Evolutionary conservation across 2,329 filamentous ascomycete genomes (phyloP).

Genomic region (Cladosporium colombiae): DNA sequence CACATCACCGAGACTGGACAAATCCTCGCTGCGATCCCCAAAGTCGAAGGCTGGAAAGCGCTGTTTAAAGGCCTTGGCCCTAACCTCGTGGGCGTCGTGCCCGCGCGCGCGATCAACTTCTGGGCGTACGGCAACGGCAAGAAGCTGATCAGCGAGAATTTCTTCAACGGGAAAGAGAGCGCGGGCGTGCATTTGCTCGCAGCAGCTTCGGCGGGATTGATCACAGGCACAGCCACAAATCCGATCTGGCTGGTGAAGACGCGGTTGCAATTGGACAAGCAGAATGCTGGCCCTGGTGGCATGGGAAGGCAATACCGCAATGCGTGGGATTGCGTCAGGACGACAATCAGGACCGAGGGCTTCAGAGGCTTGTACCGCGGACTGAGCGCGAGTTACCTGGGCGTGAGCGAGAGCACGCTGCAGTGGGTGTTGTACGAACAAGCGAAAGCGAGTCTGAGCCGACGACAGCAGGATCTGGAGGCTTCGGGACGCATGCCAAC

Average conservation of each 20-base stretch:
- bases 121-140: slow-evolving; percentile 93
- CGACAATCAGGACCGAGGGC: slow-evolving; percentile 80
- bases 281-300: slow-evolving; percentile 60
- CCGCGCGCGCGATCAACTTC: slow-evolving; percentile 89
- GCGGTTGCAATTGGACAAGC: slow-evolving; percentile 86
- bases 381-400: slow-evolving; percentile 86
- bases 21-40: slow-evolving; percentile 79
- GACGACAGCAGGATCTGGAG: slow-evolving; percentile 58
- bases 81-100: slow-evolving; percentile 85
- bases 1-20: slow-evolving; percentile 85
- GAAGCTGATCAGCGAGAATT: slow-evolving; percentile 71
- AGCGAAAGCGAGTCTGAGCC: slow-evolving; percentile 73
- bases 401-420: slow-evolving; percentile 84
- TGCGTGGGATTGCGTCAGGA: slow-evolving; percentile 80
- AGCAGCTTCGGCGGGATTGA: slow-evolving; percentile 75
- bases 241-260: slow-evolving; percentile 98
- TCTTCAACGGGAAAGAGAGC: slow-evolving; percentile 69
- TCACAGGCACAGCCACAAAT: slow-evolving; percentile 88
- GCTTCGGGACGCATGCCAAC: slow-evolving; percentile 63
- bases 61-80: slow-evolving; percentile 92
- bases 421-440: slow-evolving; percentile 96
- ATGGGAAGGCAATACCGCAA: slow-evolving; percentile 75
- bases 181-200: slow-evolving; percentile 77
- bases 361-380: slow-evolving; percentile 83
- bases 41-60: slow-evolving; percentile 78